These are phyloP conservation scores for Eurotiales sp. DNA, from an alignment of 2,329 filamentous ascomycete genomes.

Conservation along the genomic window DNA sequence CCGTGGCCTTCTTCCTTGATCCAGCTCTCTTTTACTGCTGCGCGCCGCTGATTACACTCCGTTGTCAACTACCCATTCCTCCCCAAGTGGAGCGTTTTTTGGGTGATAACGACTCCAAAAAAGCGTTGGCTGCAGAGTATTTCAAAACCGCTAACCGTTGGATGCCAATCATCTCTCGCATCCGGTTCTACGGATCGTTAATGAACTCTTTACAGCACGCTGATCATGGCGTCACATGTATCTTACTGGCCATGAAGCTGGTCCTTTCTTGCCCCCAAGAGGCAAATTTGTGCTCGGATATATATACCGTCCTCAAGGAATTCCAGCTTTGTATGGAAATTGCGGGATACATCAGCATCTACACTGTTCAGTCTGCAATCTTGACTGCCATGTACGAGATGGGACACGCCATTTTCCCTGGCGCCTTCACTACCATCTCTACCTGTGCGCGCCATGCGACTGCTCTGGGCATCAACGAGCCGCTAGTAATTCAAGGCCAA, in stretches of 20 bases:
- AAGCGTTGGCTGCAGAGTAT: constrained; percentile 1
- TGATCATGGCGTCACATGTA: background rate
- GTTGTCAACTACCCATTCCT: constrained; percentile 4
- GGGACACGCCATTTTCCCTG: constrained; percentile 1
- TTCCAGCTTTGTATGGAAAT: constrained; percentile 2
- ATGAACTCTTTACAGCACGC: background rate
- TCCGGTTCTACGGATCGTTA: background rate
- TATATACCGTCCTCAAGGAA: constrained; percentile 2
- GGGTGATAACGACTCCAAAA: background rate
- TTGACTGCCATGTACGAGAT: constrained; percentile 3
- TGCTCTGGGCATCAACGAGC: constrained; percentile 1
- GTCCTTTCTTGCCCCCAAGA: background rate
- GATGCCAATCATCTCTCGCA: constrained; percentile 5
- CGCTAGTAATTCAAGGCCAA: background rate
- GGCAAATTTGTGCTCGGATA: background rate
- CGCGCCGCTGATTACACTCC: background rate
- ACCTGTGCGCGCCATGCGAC: constrained; percentile 2
- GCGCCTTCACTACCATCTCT: constrained; percentile 1
- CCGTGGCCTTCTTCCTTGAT: constrained; percentile 3
- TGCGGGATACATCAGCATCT: background rate
- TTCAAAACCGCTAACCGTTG: constrained; percentile 1
- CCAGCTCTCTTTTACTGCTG: constrained; percentile 1
- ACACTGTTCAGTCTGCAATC: constrained; percentile 3
- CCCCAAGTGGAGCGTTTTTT: background rate
- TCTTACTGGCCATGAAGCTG: constrained; percentile 3